Conservation (phyloP, 768 basidiomycete species). For the Boletus tylopilopsis region DNA sequence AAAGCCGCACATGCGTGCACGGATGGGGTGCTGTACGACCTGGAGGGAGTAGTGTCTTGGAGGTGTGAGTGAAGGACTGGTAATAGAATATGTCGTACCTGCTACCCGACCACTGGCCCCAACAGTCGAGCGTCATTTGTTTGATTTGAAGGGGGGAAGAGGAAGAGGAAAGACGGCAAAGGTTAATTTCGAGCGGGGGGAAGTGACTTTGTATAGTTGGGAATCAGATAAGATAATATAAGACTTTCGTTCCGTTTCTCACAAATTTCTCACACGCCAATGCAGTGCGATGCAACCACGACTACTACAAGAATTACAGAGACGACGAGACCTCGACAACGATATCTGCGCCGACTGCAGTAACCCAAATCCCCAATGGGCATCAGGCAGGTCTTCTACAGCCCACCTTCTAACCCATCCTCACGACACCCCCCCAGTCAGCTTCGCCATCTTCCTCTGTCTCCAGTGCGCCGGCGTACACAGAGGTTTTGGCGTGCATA, state of each 20-base stretch:
- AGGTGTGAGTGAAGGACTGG: not conserved
- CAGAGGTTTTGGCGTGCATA: slow-evolving; percentile 90
- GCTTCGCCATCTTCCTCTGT: slow-evolving; percentile 88
- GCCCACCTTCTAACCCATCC: not conserved
- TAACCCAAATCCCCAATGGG: slow-evolving; percentile 96
- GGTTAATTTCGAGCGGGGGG: no score
- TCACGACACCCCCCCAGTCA: slow-evolving; percentile 28
- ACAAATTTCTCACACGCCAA: no score
- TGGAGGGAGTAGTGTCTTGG: slow-evolving; percentile 72
- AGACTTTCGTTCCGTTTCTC: no score
- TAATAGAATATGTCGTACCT: slow-evolving; percentile 50
- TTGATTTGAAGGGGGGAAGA: no score
- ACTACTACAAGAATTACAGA: no score
- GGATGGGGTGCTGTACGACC: slow-evolving; percentile 82
- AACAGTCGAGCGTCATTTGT: slow-evolving; percentile 42
- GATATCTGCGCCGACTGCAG: slow-evolving; percentile 77
- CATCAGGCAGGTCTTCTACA: slow-evolving; percentile 56
- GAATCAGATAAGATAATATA: slow-evolving; percentile 36
- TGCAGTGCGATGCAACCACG: no score
- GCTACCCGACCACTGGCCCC: slow-evolving; percentile 68
- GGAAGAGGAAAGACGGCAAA: no score
- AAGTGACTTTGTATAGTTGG: slow-evolving; percentile 3
- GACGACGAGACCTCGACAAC: slow-evolving; percentile 69
- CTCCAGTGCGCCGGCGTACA: slow-evolving; percentile 84
- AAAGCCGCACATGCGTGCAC: slow-evolving; percentile 95